Conservation (phyloP, 2,329 filamentous ascomycete species). For the Allantophomopsis cytisporea region DNA sequence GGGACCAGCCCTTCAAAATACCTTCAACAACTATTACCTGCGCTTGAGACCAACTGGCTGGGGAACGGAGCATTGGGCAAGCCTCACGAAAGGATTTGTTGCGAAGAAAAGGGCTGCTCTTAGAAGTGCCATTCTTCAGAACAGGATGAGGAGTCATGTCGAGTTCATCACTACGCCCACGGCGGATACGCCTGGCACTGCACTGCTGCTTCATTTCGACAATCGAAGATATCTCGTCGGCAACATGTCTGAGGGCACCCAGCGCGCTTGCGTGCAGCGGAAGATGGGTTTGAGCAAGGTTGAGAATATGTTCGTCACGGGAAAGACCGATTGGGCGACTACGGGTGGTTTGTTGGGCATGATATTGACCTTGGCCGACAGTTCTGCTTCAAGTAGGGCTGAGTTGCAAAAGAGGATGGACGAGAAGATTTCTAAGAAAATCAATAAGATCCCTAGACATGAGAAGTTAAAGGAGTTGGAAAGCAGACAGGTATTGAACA, state of each 20-base stretch:
- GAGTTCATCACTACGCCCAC: constrained; percentile 74
- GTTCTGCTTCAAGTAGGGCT: constrained; percentile 30
- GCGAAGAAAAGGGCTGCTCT: too few relatives aligned
- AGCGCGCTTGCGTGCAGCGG: constrained; percentile 51
- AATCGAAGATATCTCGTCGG: constrained; percentile 78
- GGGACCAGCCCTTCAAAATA: too few relatives aligned
- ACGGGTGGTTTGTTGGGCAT: constrained; percentile 75
- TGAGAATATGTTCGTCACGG: constrained; percentile 72
- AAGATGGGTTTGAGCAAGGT: constrained; percentile 51
- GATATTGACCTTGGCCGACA: constrained; percentile 72
- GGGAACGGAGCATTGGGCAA: too few relatives aligned
- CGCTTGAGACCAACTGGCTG: too few relatives aligned
- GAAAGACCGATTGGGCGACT: constrained; percentile 60
- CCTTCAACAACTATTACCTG: too few relatives aligned
- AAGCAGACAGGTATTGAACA: constrained; percentile 31
- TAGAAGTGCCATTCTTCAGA: not conserved
- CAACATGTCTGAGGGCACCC: constrained; percentile 69
- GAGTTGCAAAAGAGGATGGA: constrained; percentile 26
- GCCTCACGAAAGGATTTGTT: too few relatives aligned
- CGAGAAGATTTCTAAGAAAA: constrained; percentile 18
- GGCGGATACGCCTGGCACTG: constrained; percentile 73
- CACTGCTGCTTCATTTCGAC: constrained; percentile 67
- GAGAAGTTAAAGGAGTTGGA: constrained; percentile 1
- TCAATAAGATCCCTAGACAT: constrained; percentile 8
- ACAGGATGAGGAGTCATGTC: constrained; percentile 56